These are phyloP conservation scores for Acer yangbiense DNA, from an alignment of 345 rosid species.

Conservation along the genomic window DNA sequence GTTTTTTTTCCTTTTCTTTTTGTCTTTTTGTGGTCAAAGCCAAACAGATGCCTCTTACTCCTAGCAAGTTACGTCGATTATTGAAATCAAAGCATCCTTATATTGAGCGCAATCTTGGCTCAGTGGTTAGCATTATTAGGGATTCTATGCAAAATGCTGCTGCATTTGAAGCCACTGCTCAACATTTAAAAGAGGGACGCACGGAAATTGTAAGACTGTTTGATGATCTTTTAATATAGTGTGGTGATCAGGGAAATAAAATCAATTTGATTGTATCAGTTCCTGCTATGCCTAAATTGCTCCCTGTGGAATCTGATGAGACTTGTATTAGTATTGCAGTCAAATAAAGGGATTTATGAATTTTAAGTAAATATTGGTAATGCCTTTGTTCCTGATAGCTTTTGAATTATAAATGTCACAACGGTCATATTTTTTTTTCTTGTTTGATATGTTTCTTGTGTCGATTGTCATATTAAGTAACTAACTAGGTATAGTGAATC, in stretches of 20 bases:
- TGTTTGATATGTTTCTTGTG: neutral
- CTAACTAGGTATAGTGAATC: neutral
- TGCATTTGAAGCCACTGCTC: conserved; percentile 66
- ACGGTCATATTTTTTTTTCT: neutral
- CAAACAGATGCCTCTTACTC: conserved; percentile 74
- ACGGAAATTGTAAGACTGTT: conserved; percentile 46
- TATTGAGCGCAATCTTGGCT: conserved; percentile 63
- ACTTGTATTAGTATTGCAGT: neutral
- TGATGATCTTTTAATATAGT: neutral
- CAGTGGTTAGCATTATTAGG: conserved; percentile 62
- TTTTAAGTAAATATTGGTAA: neutral
- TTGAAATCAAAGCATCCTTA: conserved; percentile 67
- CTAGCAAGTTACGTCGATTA: conserved; percentile 52
- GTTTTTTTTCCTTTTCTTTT: neutral
- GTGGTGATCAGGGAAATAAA: neutral
- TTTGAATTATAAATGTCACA: neutral
- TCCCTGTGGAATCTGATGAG: conserved; percentile 1
- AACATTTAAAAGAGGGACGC: conserved; percentile 43
- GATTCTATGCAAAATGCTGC: conserved; percentile 67
- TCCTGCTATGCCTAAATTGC: neutral
- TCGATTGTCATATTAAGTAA: neutral
- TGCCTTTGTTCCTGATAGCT: neutral
- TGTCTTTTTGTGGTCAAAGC: conserved; percentile 48
- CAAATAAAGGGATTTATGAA: neutral
- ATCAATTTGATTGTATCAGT: neutral